Base-by-base conservation (phyloP, 257 asterid species). In the Prunella vulgaris region DNA sequence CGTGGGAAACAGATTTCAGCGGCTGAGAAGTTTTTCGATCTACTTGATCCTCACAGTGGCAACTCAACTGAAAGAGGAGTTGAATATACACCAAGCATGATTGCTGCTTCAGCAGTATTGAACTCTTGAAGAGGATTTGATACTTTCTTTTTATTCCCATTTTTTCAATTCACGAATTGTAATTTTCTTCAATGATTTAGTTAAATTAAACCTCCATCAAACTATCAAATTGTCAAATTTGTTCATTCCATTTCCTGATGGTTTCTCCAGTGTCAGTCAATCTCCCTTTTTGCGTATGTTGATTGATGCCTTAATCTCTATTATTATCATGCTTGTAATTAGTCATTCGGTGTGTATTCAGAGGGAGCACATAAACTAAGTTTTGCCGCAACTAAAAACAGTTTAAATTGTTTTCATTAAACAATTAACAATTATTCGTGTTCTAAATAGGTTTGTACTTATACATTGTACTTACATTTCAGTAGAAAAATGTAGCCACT, bases 41-140 rank as follows among this genome's bases (percentile, higher is more conserved):
- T 84, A 69, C 84, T 94, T 13, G 68, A 78, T 65, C 89, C 90
- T 37, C 69, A 40, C 10, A 68, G 35, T n/a, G 48, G 49, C 54
- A 40, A 33, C 74, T 75, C 78, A 21, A 75, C 48, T 18, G 69
- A 27, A 42, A 22, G 38, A 40, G 76, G 64, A 25, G 33, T 52
- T 42, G 83, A 76, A 38, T 62, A 44, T 61, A 68, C 81, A 24
- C 95, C 97, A 18, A 90, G 96, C 75, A 78, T 84, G 87, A 71
- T 83, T 13, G 99, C 99, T 60, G 96, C 99, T 69, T 74, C 89
- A 44, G 75, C 82, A 8, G 84, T 90, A 30, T 58, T 90, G 60
- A 68, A 76, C 67, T 83, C 83, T 62, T 63, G 59, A 78, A 46
- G 21, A 68, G 78, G 69, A 40, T 59, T 60, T 72, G 60, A 71